These are phyloP conservation scores for Obba rivulosa DNA, from an alignment of 768 basidiomycete genomes.

Conservation along the genomic window DNA sequence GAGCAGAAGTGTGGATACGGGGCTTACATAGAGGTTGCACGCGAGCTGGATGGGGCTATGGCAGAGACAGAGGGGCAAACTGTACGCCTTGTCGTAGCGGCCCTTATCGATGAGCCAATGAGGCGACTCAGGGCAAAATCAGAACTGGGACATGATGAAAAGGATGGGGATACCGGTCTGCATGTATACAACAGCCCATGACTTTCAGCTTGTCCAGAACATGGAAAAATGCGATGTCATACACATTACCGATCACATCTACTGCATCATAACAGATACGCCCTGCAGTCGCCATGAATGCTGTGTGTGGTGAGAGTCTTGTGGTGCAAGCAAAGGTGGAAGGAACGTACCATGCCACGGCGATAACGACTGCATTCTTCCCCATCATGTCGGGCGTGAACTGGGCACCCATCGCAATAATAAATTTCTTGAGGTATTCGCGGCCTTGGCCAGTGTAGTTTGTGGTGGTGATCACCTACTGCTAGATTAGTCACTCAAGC, in stretches of 20 bases:
- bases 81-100: slow-evolving; percentile 63
- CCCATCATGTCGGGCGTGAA: slow-evolving; percentile 82
- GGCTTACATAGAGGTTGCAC: slow-evolving; percentile 61
- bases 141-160: slow-evolving; percentile 36
- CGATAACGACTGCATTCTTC: slow-evolving; percentile 74
- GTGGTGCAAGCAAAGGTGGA: no score
- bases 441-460: slow-evolving; percentile 85
- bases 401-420: slow-evolving; percentile 66
- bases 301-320: slow-evolving; percentile 11
- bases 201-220: slow-evolving; percentile 42
- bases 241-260: slow-evolving; percentile 69
- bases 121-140: slow-evolving; percentile 62
- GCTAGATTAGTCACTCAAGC: neutral
- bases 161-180: slow-evolving; percentile 38
- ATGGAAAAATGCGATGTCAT: slow-evolving; percentile 57
- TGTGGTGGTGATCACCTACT: slow-evolving; percentile 74
- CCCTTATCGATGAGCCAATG: slow-evolving; percentile 83
- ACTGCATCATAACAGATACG: slow-evolving; percentile 90
- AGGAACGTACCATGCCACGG: slow-evolving; percentile 68
- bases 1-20: neutral
- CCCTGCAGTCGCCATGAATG: slow-evolving; percentile 38
- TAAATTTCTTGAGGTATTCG: slow-evolving; percentile 84
- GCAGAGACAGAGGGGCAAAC: slow-evolving; percentile 57
- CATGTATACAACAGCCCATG: slow-evolving; percentile 31
- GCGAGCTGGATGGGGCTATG: slow-evolving; percentile 72